Conservation (phyloP, 441 rosid species). For the Jatropha podagrica region DNA sequence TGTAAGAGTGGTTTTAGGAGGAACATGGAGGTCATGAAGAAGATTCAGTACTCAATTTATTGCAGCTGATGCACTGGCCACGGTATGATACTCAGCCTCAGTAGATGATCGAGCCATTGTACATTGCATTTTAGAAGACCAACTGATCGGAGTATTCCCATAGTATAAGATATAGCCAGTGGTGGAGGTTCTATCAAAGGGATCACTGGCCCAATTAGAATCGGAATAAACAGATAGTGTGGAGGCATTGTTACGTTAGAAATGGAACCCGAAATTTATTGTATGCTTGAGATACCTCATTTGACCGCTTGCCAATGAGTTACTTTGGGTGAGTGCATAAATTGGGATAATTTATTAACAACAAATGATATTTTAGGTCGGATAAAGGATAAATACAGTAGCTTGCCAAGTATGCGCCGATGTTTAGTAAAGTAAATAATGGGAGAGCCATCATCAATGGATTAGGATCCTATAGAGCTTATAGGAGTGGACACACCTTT, state of each 20-base stretch:
- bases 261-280: neutral
- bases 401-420: neutral
- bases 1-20: accelerated
- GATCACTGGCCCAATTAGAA: neutral
- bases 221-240: neutral
- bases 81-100: neutral
- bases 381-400: too few relatives aligned
- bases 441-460: neutral
- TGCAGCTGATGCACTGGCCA: neutral
- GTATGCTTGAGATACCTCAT: neutral
- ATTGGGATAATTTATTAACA: neutral
- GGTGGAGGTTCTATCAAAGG: neutral
- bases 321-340: neutral
- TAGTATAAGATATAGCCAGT: neutral
- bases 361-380: neutral
- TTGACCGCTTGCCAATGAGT: neutral
- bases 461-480: neutral
- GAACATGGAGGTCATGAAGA: neutral
- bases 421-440: neutral
- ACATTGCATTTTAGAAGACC: neutral
- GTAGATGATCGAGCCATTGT: neutral
- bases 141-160: neutral
- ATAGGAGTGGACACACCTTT: neutral
- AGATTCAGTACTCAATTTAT: neutral
- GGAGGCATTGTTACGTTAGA: neutral